These are phyloP conservation scores for Mrakia blollopis DNA, from an alignment of 768 basidiomycete species.

Conservation along the genomic window DNA sequence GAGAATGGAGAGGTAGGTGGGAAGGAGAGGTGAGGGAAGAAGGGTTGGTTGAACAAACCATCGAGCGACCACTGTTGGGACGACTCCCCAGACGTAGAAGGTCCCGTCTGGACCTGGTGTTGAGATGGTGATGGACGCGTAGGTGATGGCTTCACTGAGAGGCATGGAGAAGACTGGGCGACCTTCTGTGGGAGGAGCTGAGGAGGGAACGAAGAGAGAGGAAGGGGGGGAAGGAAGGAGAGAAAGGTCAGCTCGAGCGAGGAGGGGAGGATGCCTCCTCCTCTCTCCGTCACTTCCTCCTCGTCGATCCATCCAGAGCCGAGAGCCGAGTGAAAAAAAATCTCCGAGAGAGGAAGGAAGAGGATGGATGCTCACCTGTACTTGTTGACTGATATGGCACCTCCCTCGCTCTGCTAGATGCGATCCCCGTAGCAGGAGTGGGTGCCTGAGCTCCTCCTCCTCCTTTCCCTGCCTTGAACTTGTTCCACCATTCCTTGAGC, in stretches of 20 bases:
- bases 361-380: neutral
- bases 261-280: neutral
- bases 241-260: neutral
- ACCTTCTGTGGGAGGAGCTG: neutral
- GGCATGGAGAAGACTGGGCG: constrained; percentile 29
- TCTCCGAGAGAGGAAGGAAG: neutral
- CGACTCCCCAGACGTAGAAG: constrained; percentile 73
- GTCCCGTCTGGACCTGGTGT: constrained; percentile 54
- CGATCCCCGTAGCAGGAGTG: neutral
- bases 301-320: neutral
- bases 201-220: neutral
- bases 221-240: neutral
- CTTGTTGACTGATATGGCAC: neutral
- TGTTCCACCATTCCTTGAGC: constrained; percentile 30
- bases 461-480: constrained; percentile 18
- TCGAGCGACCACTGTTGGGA: constrained; percentile 96
- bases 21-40: neutral
- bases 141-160: constrained; percentile 31
- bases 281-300: neutral
- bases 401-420: neutral
- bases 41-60: constrained; percentile 61
- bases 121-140: constrained; percentile 33
- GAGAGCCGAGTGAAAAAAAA: too few species aligned
- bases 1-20: neutral
- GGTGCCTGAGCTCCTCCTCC: neutral